Evolutionary conservation across 257 asterid genomes (phyloP).

Genomic region (Striga asiatica): DNA sequence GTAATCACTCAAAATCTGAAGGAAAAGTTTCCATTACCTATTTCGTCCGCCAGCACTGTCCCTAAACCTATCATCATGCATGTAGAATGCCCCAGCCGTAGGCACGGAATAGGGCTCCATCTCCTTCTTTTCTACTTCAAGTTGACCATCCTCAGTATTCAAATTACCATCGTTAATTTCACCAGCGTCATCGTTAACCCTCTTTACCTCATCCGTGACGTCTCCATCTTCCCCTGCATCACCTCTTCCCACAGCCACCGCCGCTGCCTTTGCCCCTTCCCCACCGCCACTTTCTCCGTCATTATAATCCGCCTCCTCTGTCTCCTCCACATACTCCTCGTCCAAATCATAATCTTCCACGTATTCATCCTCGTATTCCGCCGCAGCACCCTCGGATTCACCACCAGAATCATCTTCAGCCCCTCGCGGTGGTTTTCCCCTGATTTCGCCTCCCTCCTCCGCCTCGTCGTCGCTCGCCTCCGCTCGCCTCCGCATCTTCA

Average conservation of each 20-base stretch:
- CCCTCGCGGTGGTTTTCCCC: conserved; percentile 29
- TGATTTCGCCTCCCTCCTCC: conserved; percentile 23
- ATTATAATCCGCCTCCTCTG: conserved; percentile 26
- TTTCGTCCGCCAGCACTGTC: conserved; percentile 69
- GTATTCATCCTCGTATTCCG: conserved; percentile 41
- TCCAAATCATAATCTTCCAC: conserved; percentile 43
- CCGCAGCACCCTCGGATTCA: conserved; percentile 74
- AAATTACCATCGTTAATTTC: conserved; percentile 20
- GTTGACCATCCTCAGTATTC: conserved; percentile 26
- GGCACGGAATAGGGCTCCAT: conserved; percentile 92
- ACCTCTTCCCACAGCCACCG: conserved; percentile 23
- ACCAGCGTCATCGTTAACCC: conserved; percentile 17
- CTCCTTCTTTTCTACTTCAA: conserved; percentile 62
- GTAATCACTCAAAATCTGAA: not conserved
- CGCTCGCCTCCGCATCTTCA: conserved; percentile 82
- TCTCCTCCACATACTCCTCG: conserved; percentile 49
- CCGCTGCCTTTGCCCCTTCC: conserved; percentile 12
- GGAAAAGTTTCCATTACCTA: conserved; percentile 34
- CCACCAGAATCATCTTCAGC: conserved; percentile 43
- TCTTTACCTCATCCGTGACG: conserved; percentile 20
- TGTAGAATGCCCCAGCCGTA: conserved; percentile 97
- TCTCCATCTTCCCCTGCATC: conserved; percentile 24
- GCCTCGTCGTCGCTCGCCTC: conserved; percentile 90
- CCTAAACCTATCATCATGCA: conserved; percentile 97
- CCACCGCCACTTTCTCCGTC: conserved; percentile 17